Percentiles rank a stretch among this genome's conserved stretches.
These are phyloP conservation scores for Amanita rimosa DNA, from an alignment of 768 basidiomycete genomes.

Conservation along the genomic window DNA sequence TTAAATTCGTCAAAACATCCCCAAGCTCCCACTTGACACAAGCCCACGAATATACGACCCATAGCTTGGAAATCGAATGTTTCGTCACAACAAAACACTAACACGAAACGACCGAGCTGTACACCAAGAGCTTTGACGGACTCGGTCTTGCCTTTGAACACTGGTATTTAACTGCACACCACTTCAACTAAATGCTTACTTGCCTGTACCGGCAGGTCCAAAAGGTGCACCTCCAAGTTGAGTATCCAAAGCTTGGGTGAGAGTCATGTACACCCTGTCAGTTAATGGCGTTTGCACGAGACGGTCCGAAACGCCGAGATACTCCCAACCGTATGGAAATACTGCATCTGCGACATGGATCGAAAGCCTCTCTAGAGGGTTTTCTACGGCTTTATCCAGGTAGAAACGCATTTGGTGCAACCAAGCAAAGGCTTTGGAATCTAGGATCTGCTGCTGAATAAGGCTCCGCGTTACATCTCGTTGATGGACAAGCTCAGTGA, in stretches of 20 bases:
- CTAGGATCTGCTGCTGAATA: constrained; percentile 48
- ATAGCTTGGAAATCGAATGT: constrained; percentile 99
- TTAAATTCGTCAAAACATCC: constrained; percentile 99
- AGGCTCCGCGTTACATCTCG: constrained; percentile 86
- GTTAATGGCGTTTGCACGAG: constrained; percentile 97
- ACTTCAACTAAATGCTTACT: constrained; percentile 8
- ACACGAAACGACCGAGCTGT: constrained; percentile 94
- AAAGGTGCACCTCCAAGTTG: constrained; percentile 97
- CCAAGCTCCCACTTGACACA: constrained; percentile 99
- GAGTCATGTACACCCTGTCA: constrained; percentile 90
- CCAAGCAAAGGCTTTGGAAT: constrained; percentile 79
- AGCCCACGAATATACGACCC: constrained; percentile 97
- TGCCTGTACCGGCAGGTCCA: constrained; percentile 95
- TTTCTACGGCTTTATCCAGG: constrained; percentile 56
- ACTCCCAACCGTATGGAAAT: constrained; percentile 99
- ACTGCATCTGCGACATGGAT: constrained; percentile 84
- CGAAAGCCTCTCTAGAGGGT: constrained; percentile 69
- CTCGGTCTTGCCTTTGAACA: constrained; percentile 80
- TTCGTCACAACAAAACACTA: constrained; percentile 99
- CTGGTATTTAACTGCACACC: constrained; percentile 1
- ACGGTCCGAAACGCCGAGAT: constrained; percentile 92
- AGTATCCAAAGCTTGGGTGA: constrained; percentile 91
- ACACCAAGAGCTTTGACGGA: constrained; percentile 98
- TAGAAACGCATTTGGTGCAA: constrained; percentile 99
- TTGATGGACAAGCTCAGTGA: constrained; percentile 97